A percentile compares a stretch with the other conserved stretches of the same genome.
Conservation (phyloP, 1,284 basidiomycete species). For the Cryptococcus jaspeensis region DNA sequence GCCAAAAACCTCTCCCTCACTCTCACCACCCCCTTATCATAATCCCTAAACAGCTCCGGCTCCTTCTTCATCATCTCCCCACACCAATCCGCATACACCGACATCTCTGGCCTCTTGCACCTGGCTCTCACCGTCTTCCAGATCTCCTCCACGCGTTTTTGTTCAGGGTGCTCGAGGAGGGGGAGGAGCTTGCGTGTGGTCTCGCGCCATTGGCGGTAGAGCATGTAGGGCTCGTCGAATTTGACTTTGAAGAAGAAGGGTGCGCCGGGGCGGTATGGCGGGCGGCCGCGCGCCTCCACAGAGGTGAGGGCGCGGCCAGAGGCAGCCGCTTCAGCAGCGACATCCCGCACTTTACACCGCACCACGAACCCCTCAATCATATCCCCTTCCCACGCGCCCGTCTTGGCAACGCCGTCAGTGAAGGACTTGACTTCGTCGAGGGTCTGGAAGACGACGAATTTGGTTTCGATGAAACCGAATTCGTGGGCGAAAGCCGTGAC, state of each 20-base stretch:
- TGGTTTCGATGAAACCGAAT: constrained; percentile 89
- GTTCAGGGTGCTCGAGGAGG: constrained; percentile 20
- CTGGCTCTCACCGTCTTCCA: constrained; percentile 41
- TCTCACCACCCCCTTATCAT: constrained; percentile 71
- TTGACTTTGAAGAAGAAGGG: constrained; percentile 99
- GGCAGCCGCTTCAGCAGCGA: constrained; percentile 6
- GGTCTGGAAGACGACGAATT: constrained; percentile 61
- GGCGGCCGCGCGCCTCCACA: constrained; percentile 30
- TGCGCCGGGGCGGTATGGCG: constrained; percentile 72
- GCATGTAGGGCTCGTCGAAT: constrained; percentile 97
- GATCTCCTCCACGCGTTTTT: constrained; percentile 22
- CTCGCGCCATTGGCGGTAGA: constrained; percentile 98
- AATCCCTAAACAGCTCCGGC: constrained; percentile 64
- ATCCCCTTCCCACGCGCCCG: constrained; percentile 78
- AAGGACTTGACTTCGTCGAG: constrained; percentile 71
- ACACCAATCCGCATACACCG: constrained; percentile 53
- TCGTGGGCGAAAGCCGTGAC: constrained; percentile 79
- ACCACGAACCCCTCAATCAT: constrained; percentile 96
- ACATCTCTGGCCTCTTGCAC: constrained; percentile 49
- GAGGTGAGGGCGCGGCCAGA: no score
- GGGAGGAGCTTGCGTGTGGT: constrained; percentile 75
- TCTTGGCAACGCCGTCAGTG: constrained; percentile 65
- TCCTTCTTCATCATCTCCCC: constrained; percentile 64
- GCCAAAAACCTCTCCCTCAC: constrained; percentile 75
- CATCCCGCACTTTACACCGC: constrained; percentile 63